Conservation (phyloP, 2,329 filamentous ascomycete species). For the Thelonectria blattea region DNA sequence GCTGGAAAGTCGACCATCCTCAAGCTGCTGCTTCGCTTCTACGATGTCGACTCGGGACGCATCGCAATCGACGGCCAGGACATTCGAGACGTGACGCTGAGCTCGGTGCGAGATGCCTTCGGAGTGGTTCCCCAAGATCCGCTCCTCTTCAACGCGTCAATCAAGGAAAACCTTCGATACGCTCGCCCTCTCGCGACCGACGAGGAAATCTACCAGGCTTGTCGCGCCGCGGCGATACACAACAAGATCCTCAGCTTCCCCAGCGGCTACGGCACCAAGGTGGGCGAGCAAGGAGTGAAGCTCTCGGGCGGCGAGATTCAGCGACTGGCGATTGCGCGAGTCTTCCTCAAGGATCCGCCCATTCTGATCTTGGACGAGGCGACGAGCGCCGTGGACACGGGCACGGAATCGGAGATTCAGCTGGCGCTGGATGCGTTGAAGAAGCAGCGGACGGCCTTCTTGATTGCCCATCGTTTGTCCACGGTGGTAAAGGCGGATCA, state of each 20-base stretch:
- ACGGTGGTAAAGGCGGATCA: constrained; percentile 54
- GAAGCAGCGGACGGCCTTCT: constrained; percentile 56
- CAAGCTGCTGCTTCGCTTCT: constrained; percentile 66
- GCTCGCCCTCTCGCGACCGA: constrained; percentile 66
- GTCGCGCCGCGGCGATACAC: constrained; percentile 67
- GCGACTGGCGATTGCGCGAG: constrained; percentile 54
- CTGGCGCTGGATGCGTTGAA: constrained; percentile 52
- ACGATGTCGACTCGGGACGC: constrained; percentile 60
- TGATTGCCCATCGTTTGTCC: constrained; percentile 54
- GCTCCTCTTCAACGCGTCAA: constrained; percentile 66
- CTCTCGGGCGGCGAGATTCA: constrained; percentile 60
- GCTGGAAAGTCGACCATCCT: constrained; percentile 68
- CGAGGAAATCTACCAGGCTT: constrained; percentile 65
- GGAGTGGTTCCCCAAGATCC: constrained; percentile 71
- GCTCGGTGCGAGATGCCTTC: constrained; percentile 62
- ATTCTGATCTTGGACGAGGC: constrained; percentile 55
- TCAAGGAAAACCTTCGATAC: constrained; percentile 70
- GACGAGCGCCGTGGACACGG: constrained; percentile 55
- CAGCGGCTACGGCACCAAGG: constrained; percentile 53
- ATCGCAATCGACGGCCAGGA: constrained; percentile 66
- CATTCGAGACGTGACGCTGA: constrained; percentile 62
- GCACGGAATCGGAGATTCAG: constrained; percentile 54
- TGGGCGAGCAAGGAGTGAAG: constrained; percentile 56
- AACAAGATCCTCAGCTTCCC: constrained; percentile 67
- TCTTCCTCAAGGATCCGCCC: constrained; percentile 37